These are phyloP conservation scores for Ceratocystis cacaofunesta DNA, from an alignment of 2,329 filamentous ascomycete species.

Conservation along the genomic window DNA sequence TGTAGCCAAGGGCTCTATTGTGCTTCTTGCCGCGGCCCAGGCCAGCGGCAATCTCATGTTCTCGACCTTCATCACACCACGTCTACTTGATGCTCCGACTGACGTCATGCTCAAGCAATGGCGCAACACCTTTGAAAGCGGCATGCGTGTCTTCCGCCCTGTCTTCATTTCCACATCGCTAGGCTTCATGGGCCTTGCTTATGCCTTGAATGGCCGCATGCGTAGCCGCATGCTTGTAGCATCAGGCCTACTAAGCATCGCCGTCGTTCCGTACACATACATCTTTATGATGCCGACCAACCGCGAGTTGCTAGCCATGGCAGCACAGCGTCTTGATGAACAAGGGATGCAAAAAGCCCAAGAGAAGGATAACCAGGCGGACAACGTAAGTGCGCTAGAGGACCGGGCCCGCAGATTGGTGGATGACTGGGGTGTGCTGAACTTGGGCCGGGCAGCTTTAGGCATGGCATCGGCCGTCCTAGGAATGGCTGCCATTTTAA, in stretches of 20 bases:
- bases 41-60: conserved; percentile 1
- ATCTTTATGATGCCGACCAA: conserved; percentile 11
- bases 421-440: conserved; percentile 13
- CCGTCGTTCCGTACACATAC: conserved; percentile 11
- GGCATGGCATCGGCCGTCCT: not conserved
- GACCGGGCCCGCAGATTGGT: conserved; percentile 9
- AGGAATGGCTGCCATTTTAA: conserved; percentile 9
- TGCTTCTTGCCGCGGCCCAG: conserved; percentile 5
- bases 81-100: conserved; percentile 12
- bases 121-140: conserved; percentile 6
- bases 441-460: conserved; percentile 12
- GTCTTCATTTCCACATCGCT: not conserved
- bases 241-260: not conserved
- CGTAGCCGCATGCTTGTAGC: not conserved
- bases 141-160: conserved; percentile 8
- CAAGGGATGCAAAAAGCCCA: not conserved
- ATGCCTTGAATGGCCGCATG: not conserved
- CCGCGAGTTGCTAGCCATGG: conserved; percentile 7
- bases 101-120: conserved; percentile 12
- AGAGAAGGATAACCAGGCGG: not conserved
- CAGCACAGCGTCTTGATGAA: conserved; percentile 2
- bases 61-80: conserved; percentile 5
- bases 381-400: not conserved
- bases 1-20: conserved; percentile 3
- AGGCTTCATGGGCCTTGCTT: conserved; percentile 8